Evolutionary conservation across 2,329 filamentous ascomycete genomes (phyloP), one percentile per base, ranked within the genome.

Genomic region (Colletotrichum coccodes): DNA sequence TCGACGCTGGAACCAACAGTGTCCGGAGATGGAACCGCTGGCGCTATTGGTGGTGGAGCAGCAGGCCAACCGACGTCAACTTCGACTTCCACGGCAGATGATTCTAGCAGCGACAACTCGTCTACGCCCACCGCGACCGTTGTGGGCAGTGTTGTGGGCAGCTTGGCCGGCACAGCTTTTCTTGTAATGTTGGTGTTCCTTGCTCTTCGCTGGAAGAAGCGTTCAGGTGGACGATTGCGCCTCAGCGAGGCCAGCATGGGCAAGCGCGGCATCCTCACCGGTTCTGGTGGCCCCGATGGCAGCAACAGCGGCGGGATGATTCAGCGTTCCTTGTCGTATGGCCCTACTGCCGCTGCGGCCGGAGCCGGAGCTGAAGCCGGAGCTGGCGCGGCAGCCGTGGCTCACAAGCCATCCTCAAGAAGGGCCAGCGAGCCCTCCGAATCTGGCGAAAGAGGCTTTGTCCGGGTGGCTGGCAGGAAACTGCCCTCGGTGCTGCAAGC

Each of bases 391-490:
- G 63, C 59, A 14, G 60, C 63, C 38, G 65, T 59, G 21, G 71
- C 70, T 32, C 40, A 50, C n/a, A 73, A 72, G 32, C 64, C 81
- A 36, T 73, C 75, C 30, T 85, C 83, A 67, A 80, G 78, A 75
- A 70, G 70, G 57, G 70, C 52, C 64, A 58, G 73, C 71, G 76
- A 71, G 56, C 75, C 74, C 18, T 76, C 76, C 47, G 80, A 81
- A 40, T 78, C 76, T 28, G 83, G 81, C 32, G 89, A 91, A 74
- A 81, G 83, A 69, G 87, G 89, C 0, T 92, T 92, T 76, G 87
- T 90, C 70, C 87, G 89, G 34, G 86, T 92, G 2, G 90, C 90
- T 6, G 90, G 90, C 70, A 85, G 86, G 73, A 92, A 91, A 74
- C 76, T 92, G 64, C 87, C 88, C 4, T 89, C 90, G 2, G 89